A percentile compares a stretch with the other conserved stretches of the same genome.
phyloP scores from a whole-genome alignment of 140 eudicot species.

The Cichorium intybus region DNA sequence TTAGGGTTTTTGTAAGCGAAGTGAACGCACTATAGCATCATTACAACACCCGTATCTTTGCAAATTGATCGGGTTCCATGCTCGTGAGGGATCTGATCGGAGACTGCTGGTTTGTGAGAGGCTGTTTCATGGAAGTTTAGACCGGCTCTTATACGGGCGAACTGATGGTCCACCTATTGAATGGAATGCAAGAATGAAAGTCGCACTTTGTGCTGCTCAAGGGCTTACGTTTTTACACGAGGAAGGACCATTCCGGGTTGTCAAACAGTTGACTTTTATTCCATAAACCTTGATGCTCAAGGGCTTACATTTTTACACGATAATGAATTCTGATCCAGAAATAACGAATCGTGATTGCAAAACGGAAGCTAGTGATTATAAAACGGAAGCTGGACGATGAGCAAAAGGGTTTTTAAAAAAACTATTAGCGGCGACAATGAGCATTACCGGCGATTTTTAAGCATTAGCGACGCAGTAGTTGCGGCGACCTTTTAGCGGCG shows the following conservation, averaged over 20 bases:
- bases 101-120: constrained; percentile 87
- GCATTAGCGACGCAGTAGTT: no score
- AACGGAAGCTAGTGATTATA: no score
- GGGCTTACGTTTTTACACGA: constrained; percentile 96
- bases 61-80: constrained; percentile 84
- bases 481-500: no score
- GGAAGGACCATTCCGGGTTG: constrained; percentile 98
- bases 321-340: no score
- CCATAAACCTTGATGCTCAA: not conserved
- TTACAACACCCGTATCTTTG: constrained; percentile 77
- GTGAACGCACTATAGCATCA: constrained; percentile 78
- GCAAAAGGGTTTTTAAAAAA: no score
- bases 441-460: no score
- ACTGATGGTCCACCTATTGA: constrained; percentile 93
- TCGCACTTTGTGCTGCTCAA: constrained; percentile 96
- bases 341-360: no score
- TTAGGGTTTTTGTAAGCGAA: constrained; percentile 72
- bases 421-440: no score
- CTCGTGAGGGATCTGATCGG: constrained; percentile 76
- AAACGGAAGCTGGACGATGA: no score
- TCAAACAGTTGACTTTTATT: not conserved
- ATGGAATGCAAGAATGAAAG: constrained; percentile 95
- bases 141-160: constrained; percentile 77
- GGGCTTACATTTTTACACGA: no score
- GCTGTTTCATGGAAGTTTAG: constrained; percentile 86